phyloP scores from a whole-genome alignment of 1,139 yeast genomes.

The Sugiyamaella sp. region DNA sequence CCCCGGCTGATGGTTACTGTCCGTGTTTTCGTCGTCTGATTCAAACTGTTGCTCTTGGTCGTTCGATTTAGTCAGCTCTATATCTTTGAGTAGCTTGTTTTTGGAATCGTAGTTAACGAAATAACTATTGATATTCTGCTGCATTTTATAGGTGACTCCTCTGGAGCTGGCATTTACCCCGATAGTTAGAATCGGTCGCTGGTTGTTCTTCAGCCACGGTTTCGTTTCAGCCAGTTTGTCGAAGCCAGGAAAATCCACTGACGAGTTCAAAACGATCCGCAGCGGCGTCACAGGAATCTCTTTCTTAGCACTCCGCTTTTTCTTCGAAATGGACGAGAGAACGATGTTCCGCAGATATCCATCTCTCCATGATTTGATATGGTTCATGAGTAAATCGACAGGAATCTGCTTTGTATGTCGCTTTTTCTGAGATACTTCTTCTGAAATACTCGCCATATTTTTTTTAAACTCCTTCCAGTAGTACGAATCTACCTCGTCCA shows the following conservation, averaged over 20 bases:
- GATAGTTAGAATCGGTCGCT: slow-evolving; percentile 25
- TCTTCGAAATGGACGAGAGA: not conserved
- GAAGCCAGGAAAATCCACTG: slow-evolving; percentile 25
- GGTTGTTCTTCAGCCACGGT: slow-evolving; percentile 21
- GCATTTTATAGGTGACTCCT: slow-evolving; percentile 7
- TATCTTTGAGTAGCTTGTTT: slow-evolving; percentile 7
- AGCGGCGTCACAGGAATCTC: slow-evolving; percentile 24
- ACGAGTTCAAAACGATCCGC: slow-evolving; percentile 26
- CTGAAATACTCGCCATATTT: too few species aligned
- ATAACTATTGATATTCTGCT: slow-evolving; percentile 13
- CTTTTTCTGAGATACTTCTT: not conserved
- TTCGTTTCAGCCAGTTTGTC: slow-evolving; percentile 21
- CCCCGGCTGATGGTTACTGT: too few species aligned
- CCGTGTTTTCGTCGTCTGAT: not conserved
- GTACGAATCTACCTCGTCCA: slow-evolving; percentile 33
- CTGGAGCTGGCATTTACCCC: slow-evolving; percentile 22
- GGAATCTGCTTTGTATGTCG: slow-evolving; percentile 22
- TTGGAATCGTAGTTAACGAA: slow-evolving; percentile 15
- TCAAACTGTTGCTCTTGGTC: not conserved
- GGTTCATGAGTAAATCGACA: slow-evolving; percentile 29
- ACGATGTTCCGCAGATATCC: slow-evolving; percentile 20
- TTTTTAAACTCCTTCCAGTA: slow-evolving; percentile 16
- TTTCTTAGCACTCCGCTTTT: not conserved
- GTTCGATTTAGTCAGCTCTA: not conserved
- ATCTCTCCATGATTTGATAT: slow-evolving; percentile 30